These are phyloP conservation scores for Neurospora tetraspora DNA, from an alignment of 495 filamentous ascomycete species.

Conservation along the genomic window DNA sequence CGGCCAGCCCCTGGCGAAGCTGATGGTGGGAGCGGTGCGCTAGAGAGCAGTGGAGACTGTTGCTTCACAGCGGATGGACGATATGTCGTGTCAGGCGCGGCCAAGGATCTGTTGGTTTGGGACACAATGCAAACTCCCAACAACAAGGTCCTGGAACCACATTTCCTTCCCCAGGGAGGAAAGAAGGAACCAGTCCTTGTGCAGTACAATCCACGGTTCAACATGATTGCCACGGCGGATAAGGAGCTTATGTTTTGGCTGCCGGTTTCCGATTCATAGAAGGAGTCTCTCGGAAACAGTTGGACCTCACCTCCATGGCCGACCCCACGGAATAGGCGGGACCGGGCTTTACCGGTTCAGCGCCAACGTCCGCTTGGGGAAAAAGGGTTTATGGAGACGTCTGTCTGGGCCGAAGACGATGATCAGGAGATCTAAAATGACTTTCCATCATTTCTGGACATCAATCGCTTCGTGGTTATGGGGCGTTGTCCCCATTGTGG, in stretches of 20 bases:
- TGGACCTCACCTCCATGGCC: background rate
- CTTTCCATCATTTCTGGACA: background rate
- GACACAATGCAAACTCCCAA: conserved; percentile 53
- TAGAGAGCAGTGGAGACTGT: conserved; percentile 60
- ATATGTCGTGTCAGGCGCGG: conserved; percentile 70
- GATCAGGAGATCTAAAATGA: background rate
- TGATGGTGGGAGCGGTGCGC: conserved; percentile 21
- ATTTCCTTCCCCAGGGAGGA: conserved; percentile 47
- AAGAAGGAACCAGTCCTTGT: conserved; percentile 61
- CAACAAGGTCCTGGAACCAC: conserved; percentile 54
- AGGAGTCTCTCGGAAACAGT: background rate
- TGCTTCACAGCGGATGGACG: conserved; percentile 83
- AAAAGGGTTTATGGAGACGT: background rate
- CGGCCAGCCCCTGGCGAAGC: conserved; percentile 40
- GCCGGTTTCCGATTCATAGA: conserved; percentile 54
- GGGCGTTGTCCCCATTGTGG: background rate
- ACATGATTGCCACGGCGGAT: conserved; percentile 82
- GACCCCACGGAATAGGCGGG: background rate
- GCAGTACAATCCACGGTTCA: conserved; percentile 81
- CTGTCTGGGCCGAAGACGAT: background rate
- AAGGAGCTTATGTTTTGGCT: conserved; percentile 86
- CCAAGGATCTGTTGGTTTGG: conserved; percentile 71
- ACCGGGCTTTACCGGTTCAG: background rate
- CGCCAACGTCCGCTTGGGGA: background rate
- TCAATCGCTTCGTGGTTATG: background rate